These are phyloP conservation scores for Dissophora ornata DNA, from an alignment of 192 early-diverging fungal species.

Conservation along the genomic window DNA sequence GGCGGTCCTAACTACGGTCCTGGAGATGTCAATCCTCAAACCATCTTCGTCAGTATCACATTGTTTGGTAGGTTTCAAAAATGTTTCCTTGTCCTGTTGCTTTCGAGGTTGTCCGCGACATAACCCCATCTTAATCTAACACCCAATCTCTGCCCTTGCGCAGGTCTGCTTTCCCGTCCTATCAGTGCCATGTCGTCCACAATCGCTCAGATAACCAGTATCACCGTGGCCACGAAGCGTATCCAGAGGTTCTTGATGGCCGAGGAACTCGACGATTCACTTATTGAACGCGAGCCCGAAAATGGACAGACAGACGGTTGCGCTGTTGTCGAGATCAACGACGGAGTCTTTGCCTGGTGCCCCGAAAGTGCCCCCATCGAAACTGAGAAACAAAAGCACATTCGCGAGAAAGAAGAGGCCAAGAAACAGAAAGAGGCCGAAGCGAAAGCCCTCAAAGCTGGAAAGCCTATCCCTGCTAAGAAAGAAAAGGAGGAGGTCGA, in stretches of 20 bases:
- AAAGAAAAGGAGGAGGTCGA: not conserved
- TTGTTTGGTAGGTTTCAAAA: slow-evolving; percentile 18
- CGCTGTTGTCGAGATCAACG: slow-evolving; percentile 16
- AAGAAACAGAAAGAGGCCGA: slow-evolving; percentile 1
- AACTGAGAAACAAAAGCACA: slow-evolving; percentile 15
- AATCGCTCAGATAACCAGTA: slow-evolving; percentile 11
- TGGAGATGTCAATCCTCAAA: slow-evolving; percentile 26
- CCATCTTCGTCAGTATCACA: slow-evolving; percentile 30
- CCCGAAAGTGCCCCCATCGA: not conserved
- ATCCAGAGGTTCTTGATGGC: slow-evolving; percentile 32
- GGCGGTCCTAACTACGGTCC: slow-evolving; percentile 19
- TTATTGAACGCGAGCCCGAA: slow-evolving; percentile 9
- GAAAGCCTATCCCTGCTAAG: slow-evolving; percentile 15
- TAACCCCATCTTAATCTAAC: too few species aligned
- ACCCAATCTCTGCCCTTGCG: too few species aligned
- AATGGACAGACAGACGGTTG: too few species aligned
- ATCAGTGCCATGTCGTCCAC: slow-evolving; percentile 25
- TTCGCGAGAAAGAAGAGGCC: slow-evolving; percentile 24
- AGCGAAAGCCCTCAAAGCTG: slow-evolving; percentile 9
- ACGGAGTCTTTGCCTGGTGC: slow-evolving; percentile 28
- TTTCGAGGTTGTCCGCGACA: too few species aligned
- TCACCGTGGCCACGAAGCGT: slow-evolving; percentile 29
- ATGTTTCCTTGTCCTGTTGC: too few species aligned
- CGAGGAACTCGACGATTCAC: slow-evolving; percentile 23
- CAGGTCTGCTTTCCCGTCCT: slow-evolving; percentile 19